These are phyloP conservation scores for Xylaria sp. DNA, from an alignment of 495 filamentous ascomycete species.

Conservation along the genomic window DNA sequence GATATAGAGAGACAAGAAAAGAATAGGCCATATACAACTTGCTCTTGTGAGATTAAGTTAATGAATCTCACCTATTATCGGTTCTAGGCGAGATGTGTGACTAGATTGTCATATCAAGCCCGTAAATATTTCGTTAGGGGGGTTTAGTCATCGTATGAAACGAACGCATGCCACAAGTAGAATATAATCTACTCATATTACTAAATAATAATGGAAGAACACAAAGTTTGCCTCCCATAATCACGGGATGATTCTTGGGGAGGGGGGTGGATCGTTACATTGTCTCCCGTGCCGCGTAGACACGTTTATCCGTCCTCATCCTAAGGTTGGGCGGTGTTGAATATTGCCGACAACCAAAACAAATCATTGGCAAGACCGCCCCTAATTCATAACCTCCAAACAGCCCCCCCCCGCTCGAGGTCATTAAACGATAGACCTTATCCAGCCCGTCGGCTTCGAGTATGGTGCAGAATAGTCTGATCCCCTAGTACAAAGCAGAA, in stretches of 20 bases:
- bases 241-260: too few relatives aligned
- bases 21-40: neutral
- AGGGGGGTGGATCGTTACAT: too few relatives aligned
- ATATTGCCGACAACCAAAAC: slow-evolving; percentile 15
- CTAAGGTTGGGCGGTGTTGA: slow-evolving; percentile 4
- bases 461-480: neutral
- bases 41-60: neutral
- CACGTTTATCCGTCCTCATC: slow-evolving; percentile 10
- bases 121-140: neutral
- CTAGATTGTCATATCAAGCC: neutral
- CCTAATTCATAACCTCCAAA: slow-evolving; percentile 2
- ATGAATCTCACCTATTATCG: neutral
- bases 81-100: neutral
- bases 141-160: neutral
- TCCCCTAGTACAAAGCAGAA: neutral
- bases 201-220: neutral
- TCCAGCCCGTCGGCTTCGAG: neutral
- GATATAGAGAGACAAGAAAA: neutral
- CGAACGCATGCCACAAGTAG: neutral
- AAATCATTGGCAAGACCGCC: slow-evolving; percentile 11
- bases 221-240: neutral
- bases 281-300: slow-evolving; percentile 8
- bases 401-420: slow-evolving; percentile 5
- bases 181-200: neutral
- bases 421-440: slow-evolving; percentile 2